These are phyloP conservation scores for Cladophialophora psammophila DNA, from an alignment of 2,329 filamentous ascomycete species.

Conservation along the genomic window DNA sequence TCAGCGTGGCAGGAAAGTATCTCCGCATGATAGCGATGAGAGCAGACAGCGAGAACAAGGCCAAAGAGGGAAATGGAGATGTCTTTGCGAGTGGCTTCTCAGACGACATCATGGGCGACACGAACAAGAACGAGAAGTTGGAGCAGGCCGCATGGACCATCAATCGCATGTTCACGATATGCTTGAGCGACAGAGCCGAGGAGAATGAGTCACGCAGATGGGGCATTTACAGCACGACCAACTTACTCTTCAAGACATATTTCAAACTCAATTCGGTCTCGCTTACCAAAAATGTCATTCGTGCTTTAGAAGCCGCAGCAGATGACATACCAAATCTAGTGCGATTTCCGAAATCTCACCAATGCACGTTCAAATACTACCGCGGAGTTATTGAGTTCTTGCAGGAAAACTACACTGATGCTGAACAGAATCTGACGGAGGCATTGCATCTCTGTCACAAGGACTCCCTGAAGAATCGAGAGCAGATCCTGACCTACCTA, in stretches of 20 bases:
- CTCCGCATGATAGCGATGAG: slow-evolving; percentile 87
- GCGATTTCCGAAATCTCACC: slow-evolving; percentile 84
- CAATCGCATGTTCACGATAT: slow-evolving; percentile 90
- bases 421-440: slow-evolving; percentile 78
- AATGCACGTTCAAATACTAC: slow-evolving; percentile 96
- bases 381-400: slow-evolving; percentile 91
- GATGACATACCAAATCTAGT: slow-evolving; percentile 82
- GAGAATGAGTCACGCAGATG: slow-evolving; percentile 93
- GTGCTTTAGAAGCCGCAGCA: slow-evolving; percentile 77
- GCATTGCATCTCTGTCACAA: slow-evolving; percentile 85
- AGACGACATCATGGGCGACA: slow-evolving; percentile 81
- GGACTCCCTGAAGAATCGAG: slow-evolving; percentile 75
- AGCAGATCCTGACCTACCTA: slow-evolving; percentile 92
- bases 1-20: slow-evolving; percentile 88
- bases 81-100: slow-evolving; percentile 65
- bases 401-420: slow-evolving; percentile 89
- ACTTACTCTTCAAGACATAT: slow-evolving; percentile 96
- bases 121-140: slow-evolving; percentile 80
- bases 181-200: slow-evolving; percentile 71
- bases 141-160: slow-evolving; percentile 90
- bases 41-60: slow-evolving; percentile 75
- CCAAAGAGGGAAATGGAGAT: slow-evolving; percentile 53
- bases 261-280: slow-evolving; percentile 90
- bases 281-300: slow-evolving; percentile 89
- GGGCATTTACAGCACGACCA: slow-evolving; percentile 95